A percentile compares a stretch with the other conserved stretches of the same genome.
These are phyloP conservation scores for Eudorina sp. DNA, from an alignment of 139 green algal genomes.

Conservation along the genomic window DNA sequence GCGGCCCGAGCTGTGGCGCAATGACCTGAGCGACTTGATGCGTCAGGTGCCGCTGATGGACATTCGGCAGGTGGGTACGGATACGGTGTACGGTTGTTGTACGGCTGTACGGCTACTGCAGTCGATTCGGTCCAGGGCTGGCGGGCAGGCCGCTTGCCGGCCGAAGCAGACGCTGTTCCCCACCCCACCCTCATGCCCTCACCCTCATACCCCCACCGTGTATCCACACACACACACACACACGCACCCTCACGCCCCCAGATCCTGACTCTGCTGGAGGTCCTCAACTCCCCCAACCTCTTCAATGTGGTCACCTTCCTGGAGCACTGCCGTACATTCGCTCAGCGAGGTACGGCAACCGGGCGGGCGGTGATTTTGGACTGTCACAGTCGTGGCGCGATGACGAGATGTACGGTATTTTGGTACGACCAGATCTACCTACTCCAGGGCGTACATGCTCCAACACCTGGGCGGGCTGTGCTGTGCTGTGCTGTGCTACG, in stretches of 20 bases:
- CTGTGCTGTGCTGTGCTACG: no score
- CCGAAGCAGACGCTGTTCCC: background rate
- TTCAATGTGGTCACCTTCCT: conserved; percentile 45
- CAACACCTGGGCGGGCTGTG: no score
- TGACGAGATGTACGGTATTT: no score
- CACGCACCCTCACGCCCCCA: background rate
- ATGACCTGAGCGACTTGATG: conserved; percentile 23
- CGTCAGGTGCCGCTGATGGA: conserved; percentile 27
- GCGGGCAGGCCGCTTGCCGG: background rate
- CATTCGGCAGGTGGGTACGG: conserved; percentile 31
- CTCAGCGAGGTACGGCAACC: conserved; percentile 10
- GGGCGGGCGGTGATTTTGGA: no score
- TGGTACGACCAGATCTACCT: no score
- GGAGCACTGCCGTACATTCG: conserved; percentile 41
- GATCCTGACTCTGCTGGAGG: conserved; percentile 34
- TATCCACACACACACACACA: no score
- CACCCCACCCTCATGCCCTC: background rate
- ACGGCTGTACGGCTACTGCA: no score
- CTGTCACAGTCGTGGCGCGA: no score
- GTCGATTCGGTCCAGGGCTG: no score
- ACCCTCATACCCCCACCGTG: background rate
- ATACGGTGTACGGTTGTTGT: no score
- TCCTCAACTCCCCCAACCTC: conserved; percentile 34
- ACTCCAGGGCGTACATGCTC: no score
- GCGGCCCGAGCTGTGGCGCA: conserved; percentile 37